phyloP scores from a whole-genome alignment of 371 early-diverging fungal genomes.

The Mortierella polycephala region DNA sequence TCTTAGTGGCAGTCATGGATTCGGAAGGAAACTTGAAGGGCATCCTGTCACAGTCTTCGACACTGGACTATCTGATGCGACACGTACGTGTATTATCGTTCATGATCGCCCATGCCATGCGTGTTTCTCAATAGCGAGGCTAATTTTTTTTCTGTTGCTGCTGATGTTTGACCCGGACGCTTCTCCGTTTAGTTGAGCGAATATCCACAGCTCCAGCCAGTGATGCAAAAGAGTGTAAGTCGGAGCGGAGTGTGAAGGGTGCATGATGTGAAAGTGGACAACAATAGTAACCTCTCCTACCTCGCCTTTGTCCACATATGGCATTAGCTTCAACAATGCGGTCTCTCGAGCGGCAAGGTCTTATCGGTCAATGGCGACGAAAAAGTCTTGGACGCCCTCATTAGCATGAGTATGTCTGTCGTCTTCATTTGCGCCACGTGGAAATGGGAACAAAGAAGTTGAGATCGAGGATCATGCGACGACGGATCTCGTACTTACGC shows the following conservation, averaged over 20 bases:
- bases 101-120: neutral
- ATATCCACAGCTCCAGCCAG: conserved; percentile 47
- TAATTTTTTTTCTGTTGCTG: neutral
- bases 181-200: conserved; percentile 32
- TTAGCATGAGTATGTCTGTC: conserved; percentile 62
- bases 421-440: neutral
- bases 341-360: conserved; percentile 56
- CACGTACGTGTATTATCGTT: conserved; percentile 22
- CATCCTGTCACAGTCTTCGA: conserved; percentile 84
- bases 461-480: neutral
- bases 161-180: neutral
- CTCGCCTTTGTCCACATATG: neutral
- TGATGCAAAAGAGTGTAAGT: conserved; percentile 52
- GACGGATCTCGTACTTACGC: neutral
- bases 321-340: conserved; percentile 27
- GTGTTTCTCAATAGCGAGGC: neutral
- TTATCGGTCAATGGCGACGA: conserved; percentile 61
- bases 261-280: neutral
- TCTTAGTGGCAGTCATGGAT: conserved; percentile 54
- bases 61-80: conserved; percentile 69
- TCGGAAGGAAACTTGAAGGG: conserved; percentile 59
- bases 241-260: neutral
- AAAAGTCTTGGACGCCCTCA: conserved; percentile 63
- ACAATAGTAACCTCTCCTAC: neutral
- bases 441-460: neutral